These are phyloP conservation scores for Trichophaea hybrida DNA, from an alignment of 2,329 filamentous ascomycete species.

Conservation along the genomic window DNA sequence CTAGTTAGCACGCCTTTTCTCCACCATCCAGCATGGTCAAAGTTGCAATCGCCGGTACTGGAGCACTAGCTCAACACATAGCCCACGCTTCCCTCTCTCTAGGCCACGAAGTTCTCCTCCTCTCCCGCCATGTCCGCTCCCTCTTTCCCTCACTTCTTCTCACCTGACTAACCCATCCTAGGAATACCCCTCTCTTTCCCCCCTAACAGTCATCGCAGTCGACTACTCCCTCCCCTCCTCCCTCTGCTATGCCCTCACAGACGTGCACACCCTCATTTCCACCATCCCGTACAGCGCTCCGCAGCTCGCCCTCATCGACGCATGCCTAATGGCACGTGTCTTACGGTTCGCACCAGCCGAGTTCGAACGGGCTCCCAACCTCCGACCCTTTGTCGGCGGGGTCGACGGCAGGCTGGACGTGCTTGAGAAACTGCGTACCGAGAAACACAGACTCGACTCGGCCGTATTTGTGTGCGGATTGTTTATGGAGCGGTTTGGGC, in stretches of 20 bases:
- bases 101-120: conserved; percentile 23
- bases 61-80: conserved; percentile 24
- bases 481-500: conserved; percentile 25
- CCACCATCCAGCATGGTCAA: background rate
- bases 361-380: conserved; percentile 22
- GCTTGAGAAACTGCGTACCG: conserved; percentile 21
- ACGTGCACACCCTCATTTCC: conserved; percentile 23
- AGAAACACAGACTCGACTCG: conserved; percentile 20
- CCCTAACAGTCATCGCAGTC: conserved; percentile 19
- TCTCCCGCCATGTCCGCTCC: conserved; percentile 24
- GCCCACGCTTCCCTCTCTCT: conserved; percentile 17
- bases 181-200: conserved; percentile 16
- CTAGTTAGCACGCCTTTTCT: too few relatives aligned
- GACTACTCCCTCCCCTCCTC: conserved; percentile 18
- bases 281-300: conserved; percentile 8
- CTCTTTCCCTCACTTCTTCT: background rate
- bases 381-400: conserved; percentile 17
- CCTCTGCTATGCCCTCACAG: conserved; percentile 14
- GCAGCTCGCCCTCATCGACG: conserved; percentile 24
- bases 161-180: background rate
- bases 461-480: conserved; percentile 24
- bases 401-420: conserved; percentile 19
- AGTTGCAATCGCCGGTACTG: conserved; percentile 25
- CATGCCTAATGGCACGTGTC: conserved; percentile 22
- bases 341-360: conserved; percentile 24